Conservation (phyloP, 441 rosid species). For the Brassica balearica region DNA sequence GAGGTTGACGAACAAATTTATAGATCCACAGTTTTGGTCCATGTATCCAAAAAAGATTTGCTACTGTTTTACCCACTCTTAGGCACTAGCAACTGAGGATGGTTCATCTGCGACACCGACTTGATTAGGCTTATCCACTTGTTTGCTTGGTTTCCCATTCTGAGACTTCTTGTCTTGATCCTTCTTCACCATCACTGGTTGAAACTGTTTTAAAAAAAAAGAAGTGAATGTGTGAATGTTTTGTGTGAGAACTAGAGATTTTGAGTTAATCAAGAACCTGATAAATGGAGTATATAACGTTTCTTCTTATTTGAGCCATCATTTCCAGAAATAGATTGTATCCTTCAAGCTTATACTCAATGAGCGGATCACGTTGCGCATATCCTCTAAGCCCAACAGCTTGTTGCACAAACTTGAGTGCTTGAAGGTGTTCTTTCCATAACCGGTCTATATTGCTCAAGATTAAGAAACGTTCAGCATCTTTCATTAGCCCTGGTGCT, state of each 20-base stretch:
- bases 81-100: slow-evolving; percentile 63
- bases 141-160: slow-evolving; percentile 58
- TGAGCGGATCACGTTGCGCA: slow-evolving; percentile 97
- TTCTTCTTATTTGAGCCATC: slow-evolving; percentile 99
- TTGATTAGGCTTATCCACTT: slow-evolving; percentile 54
- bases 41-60: slow-evolving; percentile 34
- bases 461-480: slow-evolving; percentile 89
- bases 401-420: slow-evolving; percentile 95
- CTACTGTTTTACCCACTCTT: slow-evolving; percentile 16
- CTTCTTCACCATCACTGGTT: slow-evolving; percentile 86
- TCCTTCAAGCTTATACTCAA: slow-evolving; percentile 96
- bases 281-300: slow-evolving; percentile 94
- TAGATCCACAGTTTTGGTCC: neutral
- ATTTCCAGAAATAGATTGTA: slow-evolving; percentile 94
- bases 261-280: slow-evolving; percentile 58
- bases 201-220: slow-evolving; percentile 54
- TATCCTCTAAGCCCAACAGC: slow-evolving; percentile 97
- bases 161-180: slow-evolving; percentile 58
- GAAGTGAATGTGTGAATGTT: neutral
- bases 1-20: slow-evolving; percentile 16
- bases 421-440: slow-evolving; percentile 99
- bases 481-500: slow-evolving; percentile 92
- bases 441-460: slow-evolving; percentile 93
- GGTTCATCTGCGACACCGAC: slow-evolving; percentile 61
- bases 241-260: no score